phyloP scores from a whole-genome alignment of 139 green algal species.

The Coelastrella sp. region DNA sequence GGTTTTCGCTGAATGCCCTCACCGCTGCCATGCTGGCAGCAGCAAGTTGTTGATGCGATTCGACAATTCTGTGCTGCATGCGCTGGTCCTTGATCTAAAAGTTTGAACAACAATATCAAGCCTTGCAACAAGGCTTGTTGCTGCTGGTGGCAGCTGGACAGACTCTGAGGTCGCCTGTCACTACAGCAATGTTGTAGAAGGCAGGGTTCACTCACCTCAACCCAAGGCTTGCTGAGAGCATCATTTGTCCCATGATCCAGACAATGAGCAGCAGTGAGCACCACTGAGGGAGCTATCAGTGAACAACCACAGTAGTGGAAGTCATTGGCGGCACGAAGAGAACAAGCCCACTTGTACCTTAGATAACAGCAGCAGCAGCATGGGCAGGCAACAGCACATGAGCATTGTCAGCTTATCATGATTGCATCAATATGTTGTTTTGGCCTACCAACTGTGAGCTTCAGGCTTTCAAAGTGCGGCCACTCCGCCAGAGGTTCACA shows the following conservation, averaged over 20 bases:
- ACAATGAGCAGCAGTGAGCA: slow-evolving; percentile 30
- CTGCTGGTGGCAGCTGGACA: too few relatives aligned
- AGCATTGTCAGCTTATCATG: neutral
- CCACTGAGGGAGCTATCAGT: slow-evolving; percentile 20
- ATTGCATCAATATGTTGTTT: neutral
- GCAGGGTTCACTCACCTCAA: slow-evolving; percentile 1
- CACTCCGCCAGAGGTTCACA: neutral
- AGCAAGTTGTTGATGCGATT: too few relatives aligned
- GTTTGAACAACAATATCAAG: too few relatives aligned
- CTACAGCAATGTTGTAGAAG: too few relatives aligned
- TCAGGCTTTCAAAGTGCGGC: neutral
- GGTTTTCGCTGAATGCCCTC: neutral
- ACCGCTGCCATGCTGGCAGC: too few relatives aligned
- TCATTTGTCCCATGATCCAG: neutral
- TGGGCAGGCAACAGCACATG: neutral
- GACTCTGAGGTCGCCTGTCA: too few relatives aligned
- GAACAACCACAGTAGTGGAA: slow-evolving; percentile 33
- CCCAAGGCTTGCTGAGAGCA: neutral
- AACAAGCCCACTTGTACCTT: slow-evolving; percentile 25
- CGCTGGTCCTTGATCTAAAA: too few relatives aligned
- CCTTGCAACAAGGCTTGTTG: too few relatives aligned
- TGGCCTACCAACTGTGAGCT: neutral
- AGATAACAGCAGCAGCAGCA: neutral
- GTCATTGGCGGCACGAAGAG: neutral
- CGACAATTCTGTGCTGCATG: too few relatives aligned